Evolutionary conservation across 1,284 basidiomycete genomes (phyloP).

Genomic region (Marasmius oreades): DNA sequence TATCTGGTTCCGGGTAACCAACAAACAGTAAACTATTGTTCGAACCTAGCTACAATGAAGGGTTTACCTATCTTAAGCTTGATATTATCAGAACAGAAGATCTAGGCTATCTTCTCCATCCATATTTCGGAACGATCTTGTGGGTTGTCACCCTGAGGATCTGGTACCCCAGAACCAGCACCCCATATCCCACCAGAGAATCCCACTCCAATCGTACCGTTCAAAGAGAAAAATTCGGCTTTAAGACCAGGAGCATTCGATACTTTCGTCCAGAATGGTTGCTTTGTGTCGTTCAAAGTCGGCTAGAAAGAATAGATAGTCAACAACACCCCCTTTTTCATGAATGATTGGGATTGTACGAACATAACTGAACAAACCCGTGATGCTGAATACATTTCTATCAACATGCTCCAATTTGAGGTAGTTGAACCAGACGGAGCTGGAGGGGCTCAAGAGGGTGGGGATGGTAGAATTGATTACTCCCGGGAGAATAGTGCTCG

Average conservation of each 20-base stretch:
- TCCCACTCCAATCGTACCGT: conserved; percentile 14
- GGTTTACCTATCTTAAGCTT: no score
- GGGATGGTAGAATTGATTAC: conserved; percentile 17
- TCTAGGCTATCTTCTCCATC: conserved; percentile 14
- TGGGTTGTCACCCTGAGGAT: conserved; percentile 14
- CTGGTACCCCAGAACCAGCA: conserved; percentile 12
- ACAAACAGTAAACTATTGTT: no score
- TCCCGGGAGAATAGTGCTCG: conserved; percentile 18
- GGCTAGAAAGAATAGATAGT: conserved; percentile 3
- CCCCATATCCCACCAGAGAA: conserved; percentile 19
- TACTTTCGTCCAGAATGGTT: conserved; percentile 4
- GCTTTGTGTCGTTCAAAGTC: background rate
- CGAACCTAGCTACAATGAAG: no score
- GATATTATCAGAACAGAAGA: no score
- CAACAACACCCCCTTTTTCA: no score
- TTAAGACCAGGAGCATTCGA: background rate
- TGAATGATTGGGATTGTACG: conserved; percentile 2
- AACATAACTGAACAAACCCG: conserved; percentile 14
- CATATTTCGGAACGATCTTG: conserved; percentile 21
- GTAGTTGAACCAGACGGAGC: conserved; percentile 17
- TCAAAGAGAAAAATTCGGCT: conserved; percentile 12
- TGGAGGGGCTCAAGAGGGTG: conserved; percentile 18
- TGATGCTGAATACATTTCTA: conserved; percentile 18
- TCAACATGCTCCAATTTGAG: conserved; percentile 20
- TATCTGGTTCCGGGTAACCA: no score